These are phyloP conservation scores for Thuja plicata DNA, from an alignment of 83 land plant genomes.

Conservation along the genomic window DNA sequence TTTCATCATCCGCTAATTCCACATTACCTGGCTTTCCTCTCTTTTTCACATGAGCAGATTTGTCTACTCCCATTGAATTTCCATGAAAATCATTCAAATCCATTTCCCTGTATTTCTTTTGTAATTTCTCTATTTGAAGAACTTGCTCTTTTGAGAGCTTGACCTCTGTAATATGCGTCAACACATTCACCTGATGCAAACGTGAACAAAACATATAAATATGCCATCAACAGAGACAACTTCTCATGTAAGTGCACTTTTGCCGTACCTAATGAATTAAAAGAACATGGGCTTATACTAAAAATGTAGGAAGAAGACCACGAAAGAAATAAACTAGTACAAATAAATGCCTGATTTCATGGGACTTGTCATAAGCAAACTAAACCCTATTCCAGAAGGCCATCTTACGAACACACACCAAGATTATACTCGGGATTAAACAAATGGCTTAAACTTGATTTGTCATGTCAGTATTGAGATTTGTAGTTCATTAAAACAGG, in stretches of 20 bases:
- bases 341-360: neutral
- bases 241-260: neutral
- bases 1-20: neutral
- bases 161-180: constrained; percentile 63
- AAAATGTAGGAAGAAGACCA: neutral
- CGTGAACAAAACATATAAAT: neutral
- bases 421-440: neutral
- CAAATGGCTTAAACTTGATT: neutral
- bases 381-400: neutral
- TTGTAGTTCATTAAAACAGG: neutral
- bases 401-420: too few species aligned
- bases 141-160: constrained; percentile 24
- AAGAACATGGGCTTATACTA: neutral
- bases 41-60: neutral
- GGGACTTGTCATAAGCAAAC: neutral
- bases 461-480: neutral
- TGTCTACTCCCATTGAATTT: neutral
- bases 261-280: neutral
- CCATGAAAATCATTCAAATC: neutral
- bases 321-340: neutral
- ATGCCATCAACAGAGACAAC: neutral
- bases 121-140: constrained; percentile 28
- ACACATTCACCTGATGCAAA: constrained; percentile 64
- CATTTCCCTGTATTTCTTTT: constrained; percentile 16
- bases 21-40: neutral